Conservation (phyloP, 768 basidiomycete species). For the Hemileccinum rubropunctum region DNA sequence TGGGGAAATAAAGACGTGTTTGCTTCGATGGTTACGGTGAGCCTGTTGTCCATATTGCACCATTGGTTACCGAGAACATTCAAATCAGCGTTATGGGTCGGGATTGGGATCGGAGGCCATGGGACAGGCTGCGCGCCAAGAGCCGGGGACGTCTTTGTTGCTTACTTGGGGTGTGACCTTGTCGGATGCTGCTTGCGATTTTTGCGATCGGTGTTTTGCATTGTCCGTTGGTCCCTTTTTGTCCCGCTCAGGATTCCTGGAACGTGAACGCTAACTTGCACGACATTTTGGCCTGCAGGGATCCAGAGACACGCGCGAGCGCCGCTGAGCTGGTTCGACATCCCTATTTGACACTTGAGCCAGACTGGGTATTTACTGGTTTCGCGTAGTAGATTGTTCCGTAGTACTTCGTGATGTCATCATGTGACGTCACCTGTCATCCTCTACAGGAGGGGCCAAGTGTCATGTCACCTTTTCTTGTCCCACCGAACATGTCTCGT, state of each 20-base stretch:
- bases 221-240: slow-evolving; percentile 41
- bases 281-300: slow-evolving; percentile 37
- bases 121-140: slow-evolving; percentile 63
- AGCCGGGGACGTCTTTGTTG: slow-evolving; percentile 62
- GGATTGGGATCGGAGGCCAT: not conserved
- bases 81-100: not conserved
- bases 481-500: not conserved
- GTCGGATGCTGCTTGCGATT: slow-evolving; percentile 72
- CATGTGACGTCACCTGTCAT: not conserved
- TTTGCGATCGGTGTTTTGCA: slow-evolving; percentile 81
- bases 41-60: not conserved
- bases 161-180: slow-evolving; percentile 75
- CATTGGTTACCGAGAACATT: not conserved
- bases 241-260: too few relatives aligned
- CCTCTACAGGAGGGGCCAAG: not conserved
- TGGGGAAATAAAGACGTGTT: slow-evolving; percentile 84
- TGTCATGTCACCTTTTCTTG: not conserved
- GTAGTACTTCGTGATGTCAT: too few relatives aligned
- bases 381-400: slow-evolving; percentile 4
- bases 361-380: slow-evolving; percentile 67
- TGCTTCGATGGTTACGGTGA: slow-evolving; percentile 86
- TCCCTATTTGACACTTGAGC: slow-evolving; percentile 65
- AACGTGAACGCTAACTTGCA: too few relatives aligned
- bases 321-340: slow-evolving; percentile 75
- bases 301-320: slow-evolving; percentile 76